These are phyloP conservation scores for Fusarium solani-melongenae DNA, from an alignment of 2,329 filamentous ascomycete species.

Conservation along the genomic window DNA sequence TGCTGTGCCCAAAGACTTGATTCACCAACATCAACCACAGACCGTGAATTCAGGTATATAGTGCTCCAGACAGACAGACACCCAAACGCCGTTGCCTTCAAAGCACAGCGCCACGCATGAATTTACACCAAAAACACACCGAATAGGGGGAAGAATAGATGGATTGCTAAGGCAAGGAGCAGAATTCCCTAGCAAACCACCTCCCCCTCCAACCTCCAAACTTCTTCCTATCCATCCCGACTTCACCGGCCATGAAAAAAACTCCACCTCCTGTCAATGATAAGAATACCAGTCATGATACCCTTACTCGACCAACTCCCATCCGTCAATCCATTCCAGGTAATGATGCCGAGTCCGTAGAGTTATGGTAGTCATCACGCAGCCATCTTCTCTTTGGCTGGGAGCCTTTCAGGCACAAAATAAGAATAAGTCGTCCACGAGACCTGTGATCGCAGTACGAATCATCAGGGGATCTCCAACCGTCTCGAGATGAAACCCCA, in stretches of 20 bases:
- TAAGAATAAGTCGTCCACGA: neutral
- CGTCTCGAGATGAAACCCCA: conserved; percentile 9
- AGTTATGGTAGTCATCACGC: conserved; percentile 30
- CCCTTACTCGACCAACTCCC: conserved; percentile 28
- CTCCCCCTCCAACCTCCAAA: conserved; percentile 18
- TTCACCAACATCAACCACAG: conserved; percentile 31
- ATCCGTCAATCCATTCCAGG: conserved; percentile 34
- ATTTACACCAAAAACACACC: conserved; percentile 32
- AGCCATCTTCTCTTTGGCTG: conserved; percentile 15
- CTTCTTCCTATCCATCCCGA: conserved; percentile 14
- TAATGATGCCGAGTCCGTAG: conserved; percentile 28
- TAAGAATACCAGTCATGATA: conserved; percentile 34
- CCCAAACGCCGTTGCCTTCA: conserved; percentile 51
- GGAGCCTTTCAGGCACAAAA: conserved; percentile 25
- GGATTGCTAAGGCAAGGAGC: conserved; percentile 37
- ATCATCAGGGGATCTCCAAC: neutral
- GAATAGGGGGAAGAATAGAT: conserved; percentile 37
- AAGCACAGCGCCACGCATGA: conserved; percentile 40
- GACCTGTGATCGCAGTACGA: neutral
- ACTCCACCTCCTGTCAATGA: conserved; percentile 28
- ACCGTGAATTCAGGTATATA: conserved; percentile 46
- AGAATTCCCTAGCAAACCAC: conserved; percentile 31
- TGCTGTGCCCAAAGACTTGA: neutral
- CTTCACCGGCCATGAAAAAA: conserved; percentile 19
- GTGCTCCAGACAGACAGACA: conserved; percentile 47